These are phyloP conservation scores for Acmispon strigosus DNA, from an alignment of 306 rosid species.

Conservation along the genomic window DNA sequence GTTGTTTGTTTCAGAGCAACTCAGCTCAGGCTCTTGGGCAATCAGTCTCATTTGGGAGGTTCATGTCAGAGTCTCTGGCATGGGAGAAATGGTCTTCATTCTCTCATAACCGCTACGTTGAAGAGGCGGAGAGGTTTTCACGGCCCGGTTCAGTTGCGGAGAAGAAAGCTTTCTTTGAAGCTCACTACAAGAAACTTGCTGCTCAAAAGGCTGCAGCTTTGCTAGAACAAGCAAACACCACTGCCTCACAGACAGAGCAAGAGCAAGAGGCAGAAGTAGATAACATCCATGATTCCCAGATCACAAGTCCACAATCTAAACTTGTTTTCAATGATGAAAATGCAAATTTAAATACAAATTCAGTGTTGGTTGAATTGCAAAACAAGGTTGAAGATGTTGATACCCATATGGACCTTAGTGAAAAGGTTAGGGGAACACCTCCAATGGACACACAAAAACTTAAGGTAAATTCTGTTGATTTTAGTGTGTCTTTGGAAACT, in stretches of 20 bases:
- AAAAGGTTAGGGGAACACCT: slow-evolving; percentile 28
- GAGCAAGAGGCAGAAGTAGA: not conserved
- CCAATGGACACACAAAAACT: slow-evolving; percentile 18
- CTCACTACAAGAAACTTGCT: slow-evolving; percentile 73
- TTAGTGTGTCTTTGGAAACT: not conserved
- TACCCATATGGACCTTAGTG: slow-evolving; percentile 1
- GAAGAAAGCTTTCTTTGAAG: slow-evolving; percentile 91
- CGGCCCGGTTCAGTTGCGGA: slow-evolving; percentile 81
- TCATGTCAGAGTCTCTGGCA: slow-evolving; percentile 50
- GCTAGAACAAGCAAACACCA: slow-evolving; percentile 43
- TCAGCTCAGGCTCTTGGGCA: slow-evolving; percentile 52
- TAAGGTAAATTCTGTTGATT: slow-evolving; percentile 23
- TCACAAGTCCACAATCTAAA: slow-evolving; percentile 22
- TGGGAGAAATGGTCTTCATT: slow-evolving; percentile 85
- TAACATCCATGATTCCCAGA: not conserved
- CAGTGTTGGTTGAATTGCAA: slow-evolving; percentile 17
- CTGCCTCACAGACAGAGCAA: slow-evolving; percentile 19
- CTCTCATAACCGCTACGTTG: slow-evolving; percentile 70
- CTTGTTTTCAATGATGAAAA: slow-evolving; percentile 4
- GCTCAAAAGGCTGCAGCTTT: slow-evolving; percentile 56
- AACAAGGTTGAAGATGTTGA: slow-evolving; percentile 21
- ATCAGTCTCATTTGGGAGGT: slow-evolving; percentile 76
- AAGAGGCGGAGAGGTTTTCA: slow-evolving; percentile 74
- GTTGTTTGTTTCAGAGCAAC: slow-evolving; percentile 34
- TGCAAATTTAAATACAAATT: not conserved